Evolutionary conservation across 352 stramenopile species (phyloP).

Genomic region (Phytophthora tubulina): DNA sequence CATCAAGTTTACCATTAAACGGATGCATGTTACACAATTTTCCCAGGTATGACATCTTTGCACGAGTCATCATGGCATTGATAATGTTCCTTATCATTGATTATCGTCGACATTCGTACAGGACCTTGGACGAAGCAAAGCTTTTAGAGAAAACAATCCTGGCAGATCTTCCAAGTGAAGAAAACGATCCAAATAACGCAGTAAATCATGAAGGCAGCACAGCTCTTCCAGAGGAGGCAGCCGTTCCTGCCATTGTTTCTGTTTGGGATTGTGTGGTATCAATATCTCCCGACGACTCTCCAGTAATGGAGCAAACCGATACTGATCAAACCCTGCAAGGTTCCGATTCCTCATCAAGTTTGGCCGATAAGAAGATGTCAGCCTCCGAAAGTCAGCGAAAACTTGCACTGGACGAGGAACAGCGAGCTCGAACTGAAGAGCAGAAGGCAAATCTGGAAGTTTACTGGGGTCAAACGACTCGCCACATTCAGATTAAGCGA

Average conservation of each 20-base stretch:
- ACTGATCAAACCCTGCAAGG: slow-evolving; percentile 16
- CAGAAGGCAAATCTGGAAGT: slow-evolving; percentile 24
- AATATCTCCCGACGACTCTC: slow-evolving; percentile 22
- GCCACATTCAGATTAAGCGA: slow-evolving; percentile 42
- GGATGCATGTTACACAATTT: slow-evolving; percentile 72
- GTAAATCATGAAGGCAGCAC: slow-evolving; percentile 24
- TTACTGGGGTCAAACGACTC: slow-evolving; percentile 41
- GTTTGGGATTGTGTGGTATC: slow-evolving; percentile 40
- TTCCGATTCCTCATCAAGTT: slow-evolving; percentile 25
- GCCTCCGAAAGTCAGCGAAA: slow-evolving; percentile 30
- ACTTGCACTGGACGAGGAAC: slow-evolving; percentile 30
- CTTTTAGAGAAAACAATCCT: slow-evolving; percentile 56
- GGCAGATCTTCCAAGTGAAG: slow-evolving; percentile 15
- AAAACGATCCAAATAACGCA: slow-evolving; percentile 3
- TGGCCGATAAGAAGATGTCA: slow-evolving; percentile 27
- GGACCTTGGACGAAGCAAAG: slow-evolving; percentile 62
- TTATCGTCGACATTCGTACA: slow-evolving; percentile 13
- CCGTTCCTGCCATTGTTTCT: slow-evolving; percentile 21
- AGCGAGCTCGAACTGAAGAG: slow-evolving; percentile 32
- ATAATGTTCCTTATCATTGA: not conserved
- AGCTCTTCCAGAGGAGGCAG: slow-evolving; percentile 23
- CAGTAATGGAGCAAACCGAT: slow-evolving; percentile 2
- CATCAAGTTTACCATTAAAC: not conserved
- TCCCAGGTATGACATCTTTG: slow-evolving; percentile 42
- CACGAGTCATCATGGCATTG: not conserved